Evolutionary conservation across 495 filamentous ascomycete species (phyloP).

Genomic region (Talaromyces proteolyticus): DNA sequence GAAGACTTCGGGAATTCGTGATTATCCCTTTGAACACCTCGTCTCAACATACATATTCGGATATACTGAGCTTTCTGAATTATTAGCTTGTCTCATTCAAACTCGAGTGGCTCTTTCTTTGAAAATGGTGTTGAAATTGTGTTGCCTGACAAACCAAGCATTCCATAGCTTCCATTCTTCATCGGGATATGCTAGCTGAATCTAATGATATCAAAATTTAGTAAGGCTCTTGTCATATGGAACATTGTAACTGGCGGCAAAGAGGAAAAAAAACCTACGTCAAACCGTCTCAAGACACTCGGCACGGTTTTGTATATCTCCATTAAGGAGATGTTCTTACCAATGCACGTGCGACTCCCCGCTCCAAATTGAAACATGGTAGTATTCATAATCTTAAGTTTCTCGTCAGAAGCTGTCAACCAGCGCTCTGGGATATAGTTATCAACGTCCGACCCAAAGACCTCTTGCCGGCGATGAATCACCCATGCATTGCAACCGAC

Average conservation of each 20-base stretch:
- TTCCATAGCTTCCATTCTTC: conserved; percentile 23
- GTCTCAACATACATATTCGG: no score
- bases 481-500: conserved; percentile 60
- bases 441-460: conserved; percentile 57
- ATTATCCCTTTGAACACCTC: no score
- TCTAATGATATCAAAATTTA: conserved; percentile 49
- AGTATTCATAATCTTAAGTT: conserved; percentile 50
- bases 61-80: no score
- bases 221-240: conserved; percentile 30
- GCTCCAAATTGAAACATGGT: conserved; percentile 64
- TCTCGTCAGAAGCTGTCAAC: conserved; percentile 39
- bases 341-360: conserved; percentile 59
- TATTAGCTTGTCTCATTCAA: no score
- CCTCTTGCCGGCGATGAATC: conserved; percentile 48
- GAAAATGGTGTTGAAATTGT: background rate
- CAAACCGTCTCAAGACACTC: conserved; percentile 62
- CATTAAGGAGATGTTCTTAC: conserved; percentile 68
- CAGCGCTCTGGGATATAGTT: conserved; percentile 55
- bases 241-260: no score
- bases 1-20: no score
- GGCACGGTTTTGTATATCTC: conserved; percentile 81
- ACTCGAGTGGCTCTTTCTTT: background rate
- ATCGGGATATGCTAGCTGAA: conserved; percentile 17
- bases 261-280: conserved; percentile 57
- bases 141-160: conserved; percentile 22